A percentile compares a stretch with the other conserved stretches of the same genome.
Evolutionary conservation across 2,329 filamentous ascomycete genomes (phyloP).

Genomic region (Colletotrichum salicis): DNA sequence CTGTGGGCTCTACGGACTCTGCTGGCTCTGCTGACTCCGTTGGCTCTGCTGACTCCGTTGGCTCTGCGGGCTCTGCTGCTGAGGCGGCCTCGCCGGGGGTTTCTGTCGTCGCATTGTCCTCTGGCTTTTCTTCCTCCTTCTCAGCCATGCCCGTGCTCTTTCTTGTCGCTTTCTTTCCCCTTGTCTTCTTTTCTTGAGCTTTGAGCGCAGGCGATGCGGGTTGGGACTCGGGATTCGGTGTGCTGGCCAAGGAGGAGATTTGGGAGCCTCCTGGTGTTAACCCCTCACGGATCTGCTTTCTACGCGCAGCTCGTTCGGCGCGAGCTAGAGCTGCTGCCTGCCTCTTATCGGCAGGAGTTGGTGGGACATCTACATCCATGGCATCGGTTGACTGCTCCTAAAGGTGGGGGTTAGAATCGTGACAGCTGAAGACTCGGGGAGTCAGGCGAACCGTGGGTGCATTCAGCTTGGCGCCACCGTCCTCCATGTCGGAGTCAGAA

Average conservation of each 20-base stretch:
- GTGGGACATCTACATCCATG: slow-evolving; percentile 28
- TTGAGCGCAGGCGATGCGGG: slow-evolving; percentile 22
- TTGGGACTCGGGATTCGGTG: slow-evolving; percentile 25
- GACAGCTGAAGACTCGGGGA: background rate
- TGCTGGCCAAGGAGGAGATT: slow-evolving; percentile 22
- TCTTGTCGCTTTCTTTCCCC: slow-evolving; percentile 28
- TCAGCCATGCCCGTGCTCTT: slow-evolving; percentile 13
- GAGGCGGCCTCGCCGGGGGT: background rate
- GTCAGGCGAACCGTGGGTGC: slow-evolving; percentile 24
- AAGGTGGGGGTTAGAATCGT: slow-evolving; percentile 17
- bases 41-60: background rate
- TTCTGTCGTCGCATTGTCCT: slow-evolving; percentile 11
- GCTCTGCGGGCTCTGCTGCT: background rate
- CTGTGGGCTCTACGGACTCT: background rate
- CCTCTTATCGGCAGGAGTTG: slow-evolving; percentile 23
- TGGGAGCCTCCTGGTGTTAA: slow-evolving; percentile 6
- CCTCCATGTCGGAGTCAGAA: slow-evolving; percentile 28
- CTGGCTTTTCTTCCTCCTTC: background rate
- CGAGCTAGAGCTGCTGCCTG: slow-evolving; percentile 25
- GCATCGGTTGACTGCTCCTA: slow-evolving; percentile 17
- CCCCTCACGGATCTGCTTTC: slow-evolving; percentile 29
- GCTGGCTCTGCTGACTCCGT: slow-evolving; percentile 17
- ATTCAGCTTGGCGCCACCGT: slow-evolving; percentile 27
- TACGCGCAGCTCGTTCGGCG: slow-evolving; percentile 29
- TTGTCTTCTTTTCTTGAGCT: slow-evolving; percentile 29